A percentile compares a stretch with the other conserved stretches of the same genome.
These are phyloP conservation scores for Nephromyces sp. DNA, from an alignment of 169 alveolate species.

Conservation along the genomic window DNA sequence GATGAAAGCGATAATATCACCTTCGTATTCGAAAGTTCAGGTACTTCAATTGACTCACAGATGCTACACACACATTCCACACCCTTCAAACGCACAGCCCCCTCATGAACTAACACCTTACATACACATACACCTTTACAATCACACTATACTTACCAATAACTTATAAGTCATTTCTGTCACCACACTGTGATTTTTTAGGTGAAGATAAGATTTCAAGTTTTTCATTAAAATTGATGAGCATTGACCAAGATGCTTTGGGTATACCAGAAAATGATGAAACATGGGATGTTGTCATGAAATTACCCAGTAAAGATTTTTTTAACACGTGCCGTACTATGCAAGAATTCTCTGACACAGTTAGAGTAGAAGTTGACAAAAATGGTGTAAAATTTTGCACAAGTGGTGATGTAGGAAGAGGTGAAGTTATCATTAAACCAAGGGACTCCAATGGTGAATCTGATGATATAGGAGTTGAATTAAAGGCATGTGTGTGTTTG, in stretches of 20 bases:
- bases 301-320: constrained; percentile 84
- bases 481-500: constrained; percentile 69
- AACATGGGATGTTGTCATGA: constrained; percentile 83
- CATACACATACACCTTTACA: too few species aligned
- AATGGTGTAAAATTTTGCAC: constrained; percentile 86
- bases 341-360: constrained; percentile 85
- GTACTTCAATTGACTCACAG: constrained; percentile 8
- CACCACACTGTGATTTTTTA: constrained; percentile 18
- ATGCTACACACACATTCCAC: too few species aligned
- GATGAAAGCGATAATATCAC: constrained; percentile 87
- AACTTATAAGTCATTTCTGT: too few species aligned
- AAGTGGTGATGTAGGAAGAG: constrained; percentile 89
- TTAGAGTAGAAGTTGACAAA: constrained; percentile 80
- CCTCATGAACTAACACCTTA: too few species aligned
- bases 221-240: constrained; percentile 83
- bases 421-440: constrained; percentile 82
- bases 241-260: constrained; percentile 87
- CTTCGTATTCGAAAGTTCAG: constrained; percentile 85
- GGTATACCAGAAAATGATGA: constrained; percentile 88
- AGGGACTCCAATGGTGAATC: constrained; percentile 73
- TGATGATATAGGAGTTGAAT: constrained; percentile 77
- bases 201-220: constrained; percentile 83
- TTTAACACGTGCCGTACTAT: constrained; percentile 86
- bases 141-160: too few species aligned
- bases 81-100: too few species aligned